These are phyloP conservation scores for Aspergillus candidus DNA, from an alignment of 2,329 filamentous ascomycete genomes.

Conservation along the genomic window DNA sequence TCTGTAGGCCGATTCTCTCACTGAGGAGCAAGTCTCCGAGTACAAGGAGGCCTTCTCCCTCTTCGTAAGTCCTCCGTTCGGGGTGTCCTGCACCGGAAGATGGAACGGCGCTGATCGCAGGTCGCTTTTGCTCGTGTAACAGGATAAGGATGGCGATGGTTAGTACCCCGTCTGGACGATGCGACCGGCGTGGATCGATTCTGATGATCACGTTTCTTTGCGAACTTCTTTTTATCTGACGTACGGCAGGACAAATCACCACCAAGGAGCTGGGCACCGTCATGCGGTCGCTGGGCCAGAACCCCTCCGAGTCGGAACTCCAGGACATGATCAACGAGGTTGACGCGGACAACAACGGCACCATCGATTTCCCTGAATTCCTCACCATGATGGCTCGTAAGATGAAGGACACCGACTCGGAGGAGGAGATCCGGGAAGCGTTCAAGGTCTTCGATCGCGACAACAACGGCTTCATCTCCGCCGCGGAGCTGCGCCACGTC, in stretches of 20 bases:
- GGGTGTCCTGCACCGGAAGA: too few relatives aligned
- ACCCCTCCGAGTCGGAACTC: slow-evolving; percentile 81
- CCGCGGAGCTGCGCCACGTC: slow-evolving; percentile 79
- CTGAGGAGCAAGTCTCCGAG: slow-evolving; percentile 99
- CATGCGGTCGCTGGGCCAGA: slow-evolving; percentile 85
- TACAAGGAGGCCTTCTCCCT: slow-evolving; percentile 99
- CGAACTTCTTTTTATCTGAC: slow-evolving; percentile 1
- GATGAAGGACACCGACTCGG: slow-evolving; percentile 90
- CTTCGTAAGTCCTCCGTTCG: slow-evolving; percentile 66
- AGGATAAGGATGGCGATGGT: slow-evolving; percentile 93
- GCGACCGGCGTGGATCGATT: slow-evolving; percentile 3
- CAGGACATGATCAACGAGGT: slow-evolving; percentile 96
- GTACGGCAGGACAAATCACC: slow-evolving; percentile 69
- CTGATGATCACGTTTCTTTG: background rate
- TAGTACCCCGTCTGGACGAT: slow-evolving; percentile 40
- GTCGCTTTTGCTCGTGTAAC: slow-evolving; percentile 10
- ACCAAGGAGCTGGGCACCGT: slow-evolving; percentile 86
- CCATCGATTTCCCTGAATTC: slow-evolving; percentile 87
- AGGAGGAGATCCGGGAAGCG: slow-evolving; percentile 83
- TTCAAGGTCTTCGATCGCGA: slow-evolving; percentile 90
- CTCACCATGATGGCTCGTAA: slow-evolving; percentile 91
- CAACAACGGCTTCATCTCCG: slow-evolving; percentile 88
- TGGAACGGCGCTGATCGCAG: too few relatives aligned
- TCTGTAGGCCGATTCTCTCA: slow-evolving; percentile 86
- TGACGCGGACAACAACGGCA: slow-evolving; percentile 87